Evolutionary conservation across 495 filamentous ascomycete species (phyloP).

Genomic region (Hapsidospora chrysogenum): DNA sequence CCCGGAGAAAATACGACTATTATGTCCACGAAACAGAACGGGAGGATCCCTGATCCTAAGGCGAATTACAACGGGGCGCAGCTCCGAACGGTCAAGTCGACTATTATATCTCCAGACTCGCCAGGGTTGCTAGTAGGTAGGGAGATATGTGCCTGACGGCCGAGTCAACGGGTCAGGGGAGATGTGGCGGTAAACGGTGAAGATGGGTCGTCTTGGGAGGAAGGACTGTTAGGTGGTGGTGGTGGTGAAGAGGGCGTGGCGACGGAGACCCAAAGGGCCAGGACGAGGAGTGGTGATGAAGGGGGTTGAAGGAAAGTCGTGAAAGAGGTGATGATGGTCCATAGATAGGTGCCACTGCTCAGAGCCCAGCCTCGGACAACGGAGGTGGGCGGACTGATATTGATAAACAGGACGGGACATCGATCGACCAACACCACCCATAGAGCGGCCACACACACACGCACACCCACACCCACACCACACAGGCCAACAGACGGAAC

Average conservation of each 20-base stretch:
- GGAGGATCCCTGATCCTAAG: conserved; percentile 2
- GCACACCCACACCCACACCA: too few relatives aligned
- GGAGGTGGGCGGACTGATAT: conserved; percentile 1
- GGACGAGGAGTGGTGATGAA: too few relatives aligned
- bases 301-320: conserved; percentile 17
- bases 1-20: conserved; percentile 1
- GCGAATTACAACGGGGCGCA: neutral
- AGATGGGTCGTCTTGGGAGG: conserved; percentile 7
- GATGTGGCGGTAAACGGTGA: conserved; percentile 5
- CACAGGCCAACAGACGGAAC: too few relatives aligned
- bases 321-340: conserved; percentile 11
- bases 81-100: conserved; percentile 4
- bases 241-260: too few relatives aligned
- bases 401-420: too few relatives aligned
- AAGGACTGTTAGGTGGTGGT: too few relatives aligned
- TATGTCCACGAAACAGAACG: conserved; percentile 8
- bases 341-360: too few relatives aligned
- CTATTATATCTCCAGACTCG: conserved; percentile 4
- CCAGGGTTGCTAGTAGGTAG: conserved; percentile 1
- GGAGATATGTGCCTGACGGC: conserved; percentile 1
- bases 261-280: too few relatives aligned
- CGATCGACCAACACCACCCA: too few relatives aligned
- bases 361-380: conserved; percentile 1
- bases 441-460: too few relatives aligned
- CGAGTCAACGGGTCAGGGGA: conserved; percentile 1